Percentiles rank a stretch among this genome's conserved stretches.
Conservation (phyloP, 306 rosid genomes). For the Begonia loranthoides region DNA sequence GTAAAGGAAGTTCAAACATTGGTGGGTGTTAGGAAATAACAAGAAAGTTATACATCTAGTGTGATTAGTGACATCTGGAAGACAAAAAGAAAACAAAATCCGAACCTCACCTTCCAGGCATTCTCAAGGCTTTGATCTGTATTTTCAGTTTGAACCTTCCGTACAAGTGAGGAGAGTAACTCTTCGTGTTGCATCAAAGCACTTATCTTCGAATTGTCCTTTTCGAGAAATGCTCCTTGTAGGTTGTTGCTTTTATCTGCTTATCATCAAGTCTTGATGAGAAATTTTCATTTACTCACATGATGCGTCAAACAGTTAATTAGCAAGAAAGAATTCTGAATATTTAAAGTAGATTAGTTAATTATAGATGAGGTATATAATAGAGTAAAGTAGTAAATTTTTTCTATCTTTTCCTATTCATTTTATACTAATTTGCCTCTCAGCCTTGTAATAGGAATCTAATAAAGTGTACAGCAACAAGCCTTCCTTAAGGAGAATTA, state of each 20-base stretch:
- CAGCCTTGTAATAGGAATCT: slow-evolving; percentile 12
- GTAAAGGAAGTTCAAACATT: no score
- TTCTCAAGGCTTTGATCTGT: slow-evolving; percentile 91
- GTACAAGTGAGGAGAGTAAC: slow-evolving; percentile 70
- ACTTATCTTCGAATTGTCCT: slow-evolving; percentile 74
- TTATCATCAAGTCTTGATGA: slow-evolving; percentile 19
- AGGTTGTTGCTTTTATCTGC: slow-evolving; percentile 45
- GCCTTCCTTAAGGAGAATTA: slow-evolving; percentile 19
- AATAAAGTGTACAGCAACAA: slow-evolving; percentile 9
- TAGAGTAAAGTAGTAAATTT: slow-evolving; percentile 7
- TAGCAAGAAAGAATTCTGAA: neutral
- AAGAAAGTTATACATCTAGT: no score
- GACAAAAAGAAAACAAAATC: neutral
- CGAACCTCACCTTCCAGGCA: slow-evolving; percentile 93
- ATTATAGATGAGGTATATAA: slow-evolving; percentile 1
- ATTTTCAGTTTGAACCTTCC: slow-evolving; percentile 67
- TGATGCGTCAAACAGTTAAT: neutral
- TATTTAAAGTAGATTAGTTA: slow-evolving; percentile 5
- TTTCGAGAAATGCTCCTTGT: slow-evolving; percentile 63
- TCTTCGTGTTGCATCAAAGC: slow-evolving; percentile 91
- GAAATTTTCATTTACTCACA: slow-evolving; percentile 4
- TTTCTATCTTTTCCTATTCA: slow-evolving; percentile 6
- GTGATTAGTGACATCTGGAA: no score
- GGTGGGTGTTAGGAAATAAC: no score
- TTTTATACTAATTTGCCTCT: slow-evolving; percentile 4